Evolutionary conservation across 305 asterid genomes (phyloP), one percentile per base, ranked within the genome.

Genomic region (Fraxinus floribunda): DNA sequence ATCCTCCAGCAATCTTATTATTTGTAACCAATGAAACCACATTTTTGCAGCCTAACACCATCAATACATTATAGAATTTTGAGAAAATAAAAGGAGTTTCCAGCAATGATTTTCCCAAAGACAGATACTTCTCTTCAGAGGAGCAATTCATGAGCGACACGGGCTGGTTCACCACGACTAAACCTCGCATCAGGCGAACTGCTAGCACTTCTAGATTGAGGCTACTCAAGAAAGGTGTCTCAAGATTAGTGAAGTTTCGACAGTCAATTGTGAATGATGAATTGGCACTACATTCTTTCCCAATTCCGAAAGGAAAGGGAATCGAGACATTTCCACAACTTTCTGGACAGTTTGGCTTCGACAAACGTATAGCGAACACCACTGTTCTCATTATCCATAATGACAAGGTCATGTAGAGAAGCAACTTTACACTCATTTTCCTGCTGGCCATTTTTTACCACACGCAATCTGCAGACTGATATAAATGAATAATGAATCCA

Each of bases 31-130:
- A 4, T 34, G 38, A 34, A 36, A 36, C 39, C 7, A 18, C 26
- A n/a, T 55, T 55, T 16, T 55, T 55, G 66, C 66, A 55, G 26
- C 66, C 66, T 5, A 55, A 16, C 7, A 55, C 66, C 2, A 6
- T 9, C 1, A 55, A n/a, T 1, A 55, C 10, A 55, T 16, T 55
- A 1, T 5, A 55, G 24, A 0, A 5, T 1, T 2, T 5, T 16
- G 66, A n/a, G 66, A 55, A 55, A 16, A 55, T 29, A 68, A 84
- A 84, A 20, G 84, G 84, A 62, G 39, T 20, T 76, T 0, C 2
- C 29, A 22, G 3, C 55, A 76, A 3, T 9, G 64, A 76, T 76
- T 10, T 44, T 39, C 57, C 79, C 20, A 46, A 46, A 46, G 57
- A 15, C 57, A 13, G 55, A 13, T 46, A 0, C 57, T 15, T 20